Evolutionary conservation across 495 filamentous ascomycete genomes (phyloP).

Genomic region (Penicillium verhagenii): DNA sequence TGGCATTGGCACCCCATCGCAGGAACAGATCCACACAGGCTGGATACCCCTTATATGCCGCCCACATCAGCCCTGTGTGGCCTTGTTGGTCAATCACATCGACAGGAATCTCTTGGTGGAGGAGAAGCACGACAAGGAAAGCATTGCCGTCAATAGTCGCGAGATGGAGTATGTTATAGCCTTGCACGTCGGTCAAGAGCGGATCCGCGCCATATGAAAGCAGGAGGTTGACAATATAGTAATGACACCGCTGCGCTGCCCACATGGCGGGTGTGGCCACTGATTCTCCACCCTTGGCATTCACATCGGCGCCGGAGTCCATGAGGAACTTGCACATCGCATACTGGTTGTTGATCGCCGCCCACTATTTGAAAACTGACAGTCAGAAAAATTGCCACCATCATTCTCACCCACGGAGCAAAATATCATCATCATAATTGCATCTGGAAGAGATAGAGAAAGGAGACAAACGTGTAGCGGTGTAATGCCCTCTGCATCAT

Average conservation of each 20-base stretch:
- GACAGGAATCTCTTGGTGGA: constrained; percentile 92
- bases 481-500: constrained; percentile 89
- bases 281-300: constrained; percentile 91
- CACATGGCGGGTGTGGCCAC: constrained; percentile 92
- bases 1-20: constrained; percentile 92
- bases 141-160: constrained; percentile 97
- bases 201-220: constrained; percentile 88
- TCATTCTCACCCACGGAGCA: background rate
- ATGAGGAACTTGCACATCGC: constrained; percentile 94
- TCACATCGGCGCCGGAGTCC: constrained; percentile 85
- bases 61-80: constrained; percentile 97
- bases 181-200: constrained; percentile 82
- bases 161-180: constrained; percentile 95
- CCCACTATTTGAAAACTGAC: constrained; percentile 65
- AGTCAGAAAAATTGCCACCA: background rate
- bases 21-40: constrained; percentile 90
- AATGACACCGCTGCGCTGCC: constrained; percentile 92
- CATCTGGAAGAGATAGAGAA: too few species aligned
- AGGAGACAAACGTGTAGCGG: constrained; percentile 77
- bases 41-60: constrained; percentile 93
- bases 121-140: constrained; percentile 78
- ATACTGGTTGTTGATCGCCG: constrained; percentile 98
- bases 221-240: constrained; percentile 78
- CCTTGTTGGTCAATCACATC: constrained; percentile 84
- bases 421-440: background rate